phyloP scores from a whole-genome alignment of 2,329 filamentous ascomycete genomes.

The Cordyceps farinosa region DNA sequence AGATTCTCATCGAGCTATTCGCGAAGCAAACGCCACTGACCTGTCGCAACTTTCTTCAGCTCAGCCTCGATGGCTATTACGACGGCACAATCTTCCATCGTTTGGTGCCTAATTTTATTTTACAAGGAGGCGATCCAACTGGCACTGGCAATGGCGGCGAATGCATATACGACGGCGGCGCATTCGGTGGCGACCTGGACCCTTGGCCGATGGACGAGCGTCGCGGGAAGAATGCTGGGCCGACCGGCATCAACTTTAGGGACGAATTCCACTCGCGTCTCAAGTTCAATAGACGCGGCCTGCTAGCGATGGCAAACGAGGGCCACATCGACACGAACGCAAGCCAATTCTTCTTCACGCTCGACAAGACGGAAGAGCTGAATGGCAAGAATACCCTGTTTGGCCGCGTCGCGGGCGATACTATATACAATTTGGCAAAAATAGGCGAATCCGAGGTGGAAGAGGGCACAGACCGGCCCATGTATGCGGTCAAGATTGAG shows the following conservation, averaged over 20 bases:
- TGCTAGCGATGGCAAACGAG: constrained; percentile 95
- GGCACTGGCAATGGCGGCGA: constrained; percentile 89
- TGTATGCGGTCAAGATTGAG: constrained; percentile 80
- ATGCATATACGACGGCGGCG: constrained; percentile 84
- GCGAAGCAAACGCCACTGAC: constrained; percentile 90
- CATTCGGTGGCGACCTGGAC: constrained; percentile 68
- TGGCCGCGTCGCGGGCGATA: constrained; percentile 86
- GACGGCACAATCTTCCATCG: constrained; percentile 92
- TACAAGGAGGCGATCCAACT: constrained; percentile 93
- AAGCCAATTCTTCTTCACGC: constrained; percentile 95
- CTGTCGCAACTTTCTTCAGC: constrained; percentile 92
- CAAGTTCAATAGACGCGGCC: constrained; percentile 85
- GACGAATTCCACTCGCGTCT: constrained; percentile 92
- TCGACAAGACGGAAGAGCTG: constrained; percentile 80
- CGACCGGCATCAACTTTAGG: constrained; percentile 58
- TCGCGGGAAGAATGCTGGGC: constrained; percentile 57
- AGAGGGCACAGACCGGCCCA: constrained; percentile 73
- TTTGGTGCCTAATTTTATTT: constrained; percentile 83
- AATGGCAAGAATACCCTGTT: constrained; percentile 91
- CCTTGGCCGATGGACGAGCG: constrained; percentile 66
- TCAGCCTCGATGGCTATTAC: constrained; percentile 94
- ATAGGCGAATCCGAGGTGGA: constrained; percentile 85
- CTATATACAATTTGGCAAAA: constrained; percentile 91
- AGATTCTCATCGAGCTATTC: constrained; percentile 88
- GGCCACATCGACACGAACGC: constrained; percentile 75